These are phyloP conservation scores for Daldinia concentrica DNA, from an alignment of 495 filamentous ascomycete genomes.

Conservation along the genomic window DNA sequence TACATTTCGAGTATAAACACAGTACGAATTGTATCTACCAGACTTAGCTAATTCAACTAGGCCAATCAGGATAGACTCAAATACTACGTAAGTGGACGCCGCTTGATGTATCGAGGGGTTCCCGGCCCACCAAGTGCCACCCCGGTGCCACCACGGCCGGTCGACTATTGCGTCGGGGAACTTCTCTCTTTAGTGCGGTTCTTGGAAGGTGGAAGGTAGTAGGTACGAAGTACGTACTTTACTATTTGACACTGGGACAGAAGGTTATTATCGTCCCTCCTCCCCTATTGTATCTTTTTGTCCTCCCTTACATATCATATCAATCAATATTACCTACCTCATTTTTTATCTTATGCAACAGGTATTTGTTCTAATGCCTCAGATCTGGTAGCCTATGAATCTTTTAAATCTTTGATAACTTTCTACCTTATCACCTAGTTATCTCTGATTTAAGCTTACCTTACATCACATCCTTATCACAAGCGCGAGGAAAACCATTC, in stretches of 20 bases:
- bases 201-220: not conserved
- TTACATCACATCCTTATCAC: slow-evolving; percentile 5
- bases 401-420: slow-evolving; percentile 2
- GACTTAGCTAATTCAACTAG: slow-evolving; percentile 13
- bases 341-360: slow-evolving; percentile 6
- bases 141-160: slow-evolving; percentile 27
- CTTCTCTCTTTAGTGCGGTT: slow-evolving; percentile 15
- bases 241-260: slow-evolving; percentile 13
- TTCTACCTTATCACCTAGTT: not conserved
- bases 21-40: slow-evolving; percentile 33
- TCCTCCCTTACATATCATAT: slow-evolving; percentile 18
- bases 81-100: slow-evolving; percentile 35
- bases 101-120: slow-evolving; percentile 43
- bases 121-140: slow-evolving; percentile 39
- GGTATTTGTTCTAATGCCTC: not conserved
- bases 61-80: slow-evolving; percentile 22
- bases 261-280: slow-evolving; percentile 31
- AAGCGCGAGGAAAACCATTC: not conserved
- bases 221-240: slow-evolving; percentile 9
- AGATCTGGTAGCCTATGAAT: not conserved
- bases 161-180: slow-evolving; percentile 32
- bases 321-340: slow-evolving; percentile 3
- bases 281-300: slow-evolving; percentile 22
- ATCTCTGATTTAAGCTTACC: slow-evolving; percentile 7
- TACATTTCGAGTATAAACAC: slow-evolving; percentile 15